Evolutionary conservation across 2,329 filamentous ascomycete species (phyloP), one percentile per base, ranked within the genome.

Genomic region (Alternaria alternata): DNA sequence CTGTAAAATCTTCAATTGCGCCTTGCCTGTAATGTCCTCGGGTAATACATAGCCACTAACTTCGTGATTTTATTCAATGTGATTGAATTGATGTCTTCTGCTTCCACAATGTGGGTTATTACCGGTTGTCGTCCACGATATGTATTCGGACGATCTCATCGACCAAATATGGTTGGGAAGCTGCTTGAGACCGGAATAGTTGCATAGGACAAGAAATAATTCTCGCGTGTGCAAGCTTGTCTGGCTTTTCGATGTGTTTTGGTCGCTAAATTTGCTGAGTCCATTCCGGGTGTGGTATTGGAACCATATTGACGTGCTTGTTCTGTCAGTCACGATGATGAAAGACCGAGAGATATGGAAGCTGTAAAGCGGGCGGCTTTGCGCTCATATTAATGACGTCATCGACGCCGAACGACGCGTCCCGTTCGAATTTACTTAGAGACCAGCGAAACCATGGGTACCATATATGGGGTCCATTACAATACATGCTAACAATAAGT

Each of bases 401-500:
- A 30, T 30, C 11, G 11, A 2, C 9, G 3, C 28, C 9, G 11
- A 11, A 30, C 28, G 28, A 4, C 11, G 28, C 28, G 28, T 30
- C 28, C 28, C 28, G 9, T 30, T 11, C 28, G 28, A 9, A 30
- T 30, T 2, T 26, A 20, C 14, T 22, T 3, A 7, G 8, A 38
- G 8, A n/a, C 4, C 11, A 11, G 7, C 26, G 28, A 2, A 18
- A 7, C 2, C 18, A 32, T 24, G 6, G 8, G n/a, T 16, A 7
- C 16, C 14, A 11, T 30, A 8, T 43, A 24, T 16, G 14, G 9
- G 24, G 16, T 47, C 32, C 1, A 47, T 18, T 39, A 30, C 8
- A 47, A 20, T 39, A 47, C 41, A n/a, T 9, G 36, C 34, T 51
- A 54, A 42, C n/a, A 47, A 54, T 54, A 54, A 12, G 11, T 20